Evolutionary conservation across 179 eudicot genomes (phyloP), one percentile per base, ranked within the genome.

Genomic region (Vitellaria paradoxa): DNA sequence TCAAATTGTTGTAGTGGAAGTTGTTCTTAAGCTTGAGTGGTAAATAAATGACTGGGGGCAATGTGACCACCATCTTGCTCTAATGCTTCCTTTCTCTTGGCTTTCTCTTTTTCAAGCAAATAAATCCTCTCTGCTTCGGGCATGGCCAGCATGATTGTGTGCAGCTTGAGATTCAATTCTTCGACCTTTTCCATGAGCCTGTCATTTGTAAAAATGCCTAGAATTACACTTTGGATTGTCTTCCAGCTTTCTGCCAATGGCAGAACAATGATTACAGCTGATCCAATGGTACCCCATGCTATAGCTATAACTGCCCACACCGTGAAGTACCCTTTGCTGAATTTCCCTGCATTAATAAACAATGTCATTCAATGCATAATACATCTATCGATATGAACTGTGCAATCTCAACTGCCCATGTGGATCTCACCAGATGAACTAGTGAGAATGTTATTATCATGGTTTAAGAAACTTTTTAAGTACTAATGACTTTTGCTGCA

Each of bases 241-340:
- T 65, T 78, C 99, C 99, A 90, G 81, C 99, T 95, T 82, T 95
- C 99, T 4, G 80, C 81, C 76, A 95, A 15, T 37, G 99, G 99
- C 85, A 95, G 47, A 71, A 86, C 87, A 2, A 95, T 93, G 30
- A 95, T 95, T 6, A 95, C 86, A 0, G 85, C 91, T 0, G 99
- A 95, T 71, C 92, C 99, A 62, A 95, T 67, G 2, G 97, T 90
- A 49, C 99, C 99, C 99, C 99, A 95, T 45, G 89, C 93, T 76
- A 95, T 91, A 7, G 99, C 93, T 67, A 93, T 85, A 3, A 89
- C 77, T 46, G 95, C 89, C 99, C 99, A 95, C 57, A 90, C 88
- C 76, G 97, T 89, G 83, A 95, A 95, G 82, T 90, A 95, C 21
- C 90, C 91, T 82, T 86, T 76, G 79, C 86, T 89, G 77, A 93